phyloP scores from a whole-genome alignment of 805 yeast species.

The Kodamaea laetipori region DNA sequence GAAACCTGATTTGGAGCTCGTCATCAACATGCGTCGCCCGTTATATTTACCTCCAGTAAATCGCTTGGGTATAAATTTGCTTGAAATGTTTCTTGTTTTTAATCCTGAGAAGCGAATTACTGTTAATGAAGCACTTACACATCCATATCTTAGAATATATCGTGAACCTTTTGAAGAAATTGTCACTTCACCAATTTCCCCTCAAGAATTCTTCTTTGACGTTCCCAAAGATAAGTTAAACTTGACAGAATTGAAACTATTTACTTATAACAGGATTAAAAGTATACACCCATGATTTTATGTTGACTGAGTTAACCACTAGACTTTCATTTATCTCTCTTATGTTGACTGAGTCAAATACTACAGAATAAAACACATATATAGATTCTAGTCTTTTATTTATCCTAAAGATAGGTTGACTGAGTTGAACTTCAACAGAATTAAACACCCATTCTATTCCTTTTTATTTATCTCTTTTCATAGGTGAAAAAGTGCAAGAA shows the following conservation, averaged over 20 bases:
- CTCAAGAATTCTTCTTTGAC: conserved; percentile 33
- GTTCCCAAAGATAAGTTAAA: conserved; percentile 15
- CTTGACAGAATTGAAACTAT: conserved; percentile 13
- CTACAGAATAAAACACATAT: too few species aligned
- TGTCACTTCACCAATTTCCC: conserved; percentile 22
- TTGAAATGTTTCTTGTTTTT: conserved; percentile 53
- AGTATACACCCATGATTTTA: neutral
- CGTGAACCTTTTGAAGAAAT: conserved; percentile 34
- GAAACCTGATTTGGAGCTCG: conserved; percentile 20
- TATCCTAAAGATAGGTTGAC: too few species aligned
- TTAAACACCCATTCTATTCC: too few species aligned
- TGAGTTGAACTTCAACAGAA: too few species aligned
- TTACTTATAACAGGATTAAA: conserved; percentile 14
- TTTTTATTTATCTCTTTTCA: conserved; percentile 54
- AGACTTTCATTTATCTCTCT: too few species aligned
- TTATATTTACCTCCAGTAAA: conserved; percentile 6
- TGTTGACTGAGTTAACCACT: too few species aligned
- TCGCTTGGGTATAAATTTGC: conserved; percentile 29
- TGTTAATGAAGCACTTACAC: conserved; percentile 74
- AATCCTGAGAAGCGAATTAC: conserved; percentile 74
- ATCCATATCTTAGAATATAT: conserved; percentile 85
- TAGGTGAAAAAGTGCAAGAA: conserved; percentile 72
- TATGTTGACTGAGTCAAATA: too few species aligned
- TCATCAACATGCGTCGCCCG: conserved; percentile 22
- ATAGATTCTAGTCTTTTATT: too few species aligned